Conservation (phyloP, 352 stramenopile genomes). For the Pythium phragmiticola region DNA sequence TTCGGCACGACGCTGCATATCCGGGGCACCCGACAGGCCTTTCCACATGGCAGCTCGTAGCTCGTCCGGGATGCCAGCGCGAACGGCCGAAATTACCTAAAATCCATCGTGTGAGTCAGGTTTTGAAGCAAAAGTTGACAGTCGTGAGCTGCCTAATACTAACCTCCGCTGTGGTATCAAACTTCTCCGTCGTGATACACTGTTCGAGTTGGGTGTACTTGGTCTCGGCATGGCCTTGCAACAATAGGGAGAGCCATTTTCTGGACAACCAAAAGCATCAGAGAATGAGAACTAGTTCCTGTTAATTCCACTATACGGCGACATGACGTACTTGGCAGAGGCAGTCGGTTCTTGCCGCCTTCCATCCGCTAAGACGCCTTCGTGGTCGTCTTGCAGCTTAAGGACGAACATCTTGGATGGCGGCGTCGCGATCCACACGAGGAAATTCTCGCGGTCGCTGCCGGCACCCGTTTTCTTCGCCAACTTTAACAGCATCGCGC, state of each 20-base stretch:
- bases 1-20: conserved; percentile 60
- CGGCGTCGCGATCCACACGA: conserved; percentile 82
- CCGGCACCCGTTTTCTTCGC: conserved; percentile 42
- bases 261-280: conserved; percentile 14
- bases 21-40: conserved; percentile 62
- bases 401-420: conserved; percentile 85
- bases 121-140: not conserved
- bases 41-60: conserved; percentile 72
- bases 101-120: not conserved
- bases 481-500: conserved; percentile 61
- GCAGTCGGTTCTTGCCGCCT: conserved; percentile 48
- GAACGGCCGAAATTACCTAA: conserved; percentile 73
- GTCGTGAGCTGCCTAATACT: conserved; percentile 1
- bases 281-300: too few relatives aligned
- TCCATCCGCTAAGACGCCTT: conserved; percentile 29
- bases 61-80: conserved; percentile 75
- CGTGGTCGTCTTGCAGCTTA: conserved; percentile 69
- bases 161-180: conserved; percentile 62
- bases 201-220: conserved; percentile 85
- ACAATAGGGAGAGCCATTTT: conserved; percentile 69
- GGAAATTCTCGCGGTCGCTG: conserved; percentile 56
- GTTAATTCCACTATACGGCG: too few relatives aligned
- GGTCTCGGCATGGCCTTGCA: conserved; percentile 76
- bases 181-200: conserved; percentile 62
- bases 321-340: conserved; percentile 44